Evolutionary conservation across 371 early-diverging fungal species (phyloP), one percentile per base, ranked within the genome.

Genomic region (Mortierella sp.): DNA sequence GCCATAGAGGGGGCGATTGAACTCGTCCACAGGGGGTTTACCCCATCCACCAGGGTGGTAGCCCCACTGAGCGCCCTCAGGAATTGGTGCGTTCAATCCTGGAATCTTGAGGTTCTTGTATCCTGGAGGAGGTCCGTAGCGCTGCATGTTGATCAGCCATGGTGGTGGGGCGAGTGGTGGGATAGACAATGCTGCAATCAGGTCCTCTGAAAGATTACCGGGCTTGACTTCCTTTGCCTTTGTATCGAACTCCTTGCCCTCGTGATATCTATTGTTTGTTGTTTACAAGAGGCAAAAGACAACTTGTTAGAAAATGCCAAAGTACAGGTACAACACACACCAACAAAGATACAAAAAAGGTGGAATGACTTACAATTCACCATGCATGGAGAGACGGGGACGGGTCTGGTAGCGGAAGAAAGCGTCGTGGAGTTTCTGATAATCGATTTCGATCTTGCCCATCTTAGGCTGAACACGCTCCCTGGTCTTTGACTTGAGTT

Each of bases 41-140:
- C 99, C 99, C 99, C 99, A 99, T 45, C 98, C 99, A 81, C 99
- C 99, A 9, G 98, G 98, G 84, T 99, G 99, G 84, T 94, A 99
- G 13, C 99, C 99, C 99, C 99, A 99, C 82, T 97, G 97, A n/a
- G 98, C 98, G 21, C 99, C 99, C 38, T 95, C 93, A 16, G 99
- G 99, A 84, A 99, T 99, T 1, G 99, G 99, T 14, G 98, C 96
- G 88, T 98, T 99, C 47, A 99, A 90, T 6, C 99, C 99, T 5
- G 99, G 97, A 73, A 99, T 95, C 80, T 94, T 96, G 68, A 99
- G 87, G 78, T 93, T 94, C 8, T 99, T 97, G 88, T 99, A 99
- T 74, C 95, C 94, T 4, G 99, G 99, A 55, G 99, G 99, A 26
- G 97, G 98, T 4, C 99, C 99, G 87, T 97, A 96, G 45, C 99